Evolutionary conservation across 306 rosid species (phyloP).

Genomic region (Fagus crenata): DNA sequence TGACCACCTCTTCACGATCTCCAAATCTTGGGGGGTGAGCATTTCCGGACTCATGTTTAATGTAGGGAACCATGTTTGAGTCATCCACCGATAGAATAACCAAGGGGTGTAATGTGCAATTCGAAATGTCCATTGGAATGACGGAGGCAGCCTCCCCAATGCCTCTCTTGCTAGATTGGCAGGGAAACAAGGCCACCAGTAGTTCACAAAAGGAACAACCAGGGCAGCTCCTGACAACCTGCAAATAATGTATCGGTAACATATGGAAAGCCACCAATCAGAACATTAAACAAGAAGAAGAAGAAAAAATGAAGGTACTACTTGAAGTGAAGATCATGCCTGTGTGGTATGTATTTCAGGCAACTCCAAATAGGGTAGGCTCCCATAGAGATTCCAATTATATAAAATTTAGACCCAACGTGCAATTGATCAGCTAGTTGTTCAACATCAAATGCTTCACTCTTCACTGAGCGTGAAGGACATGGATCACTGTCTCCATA

Average conservation of each 20-base stretch:
- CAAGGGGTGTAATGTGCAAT: constrained; percentile 74
- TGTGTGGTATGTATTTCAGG: constrained; percentile 74
- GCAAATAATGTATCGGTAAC: constrained; percentile 25
- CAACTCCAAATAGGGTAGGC: constrained; percentile 67
- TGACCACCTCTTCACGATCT: constrained; percentile 38
- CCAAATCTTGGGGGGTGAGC: constrained; percentile 45
- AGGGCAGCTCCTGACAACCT: constrained; percentile 75
- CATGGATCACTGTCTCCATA: constrained; percentile 87
- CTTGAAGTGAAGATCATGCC: constrained; percentile 40
- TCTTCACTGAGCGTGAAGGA: constrained; percentile 73
- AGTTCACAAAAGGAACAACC: constrained; percentile 67
- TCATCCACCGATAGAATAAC: constrained; percentile 79
- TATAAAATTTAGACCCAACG: constrained; percentile 60
- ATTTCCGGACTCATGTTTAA: constrained; percentile 25
- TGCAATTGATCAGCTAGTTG: constrained; percentile 76
- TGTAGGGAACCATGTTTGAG: constrained; percentile 71
- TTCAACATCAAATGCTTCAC: constrained; percentile 84
- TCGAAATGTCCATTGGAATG: constrained; percentile 47
- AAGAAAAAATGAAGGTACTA: not conserved
- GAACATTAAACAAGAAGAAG: not conserved
- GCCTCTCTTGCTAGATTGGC: constrained; percentile 37
- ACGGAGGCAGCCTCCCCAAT: constrained; percentile 32
- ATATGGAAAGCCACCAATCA: not conserved
- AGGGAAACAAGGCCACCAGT: constrained; percentile 74
- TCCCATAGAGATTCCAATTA: constrained; percentile 73